phyloP scores from a whole-genome alignment of 2,329 filamentous ascomycete species.

The Pezicula neosporulosa region DNA sequence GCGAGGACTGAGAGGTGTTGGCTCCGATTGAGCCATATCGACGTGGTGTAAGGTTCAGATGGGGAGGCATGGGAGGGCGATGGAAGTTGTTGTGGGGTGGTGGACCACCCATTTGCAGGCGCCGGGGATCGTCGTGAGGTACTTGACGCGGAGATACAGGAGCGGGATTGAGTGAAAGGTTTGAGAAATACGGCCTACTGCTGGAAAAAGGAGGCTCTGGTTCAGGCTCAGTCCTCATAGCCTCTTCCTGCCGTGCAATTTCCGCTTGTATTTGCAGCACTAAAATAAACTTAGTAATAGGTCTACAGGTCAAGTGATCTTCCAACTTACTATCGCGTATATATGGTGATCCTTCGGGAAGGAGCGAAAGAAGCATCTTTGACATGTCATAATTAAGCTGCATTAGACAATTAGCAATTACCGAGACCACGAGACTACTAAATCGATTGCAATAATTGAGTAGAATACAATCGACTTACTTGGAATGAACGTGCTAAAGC shows the following conservation, averaged over 20 bases:
- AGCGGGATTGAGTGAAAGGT: conserved; percentile 61
- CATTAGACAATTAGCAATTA: conserved; percentile 27
- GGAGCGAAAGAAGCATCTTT: conserved; percentile 67
- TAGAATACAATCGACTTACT: conserved; percentile 35
- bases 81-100: conserved; percentile 64
- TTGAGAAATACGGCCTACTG: conserved; percentile 63
- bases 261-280: conserved; percentile 55
- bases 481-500: conserved; percentile 71
- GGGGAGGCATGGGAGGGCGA: conserved; percentile 76
- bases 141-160: conserved; percentile 86
- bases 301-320: conserved; percentile 13
- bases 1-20: conserved; percentile 63
- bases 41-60: conserved; percentile 70
- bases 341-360: conserved; percentile 73
- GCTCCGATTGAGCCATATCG: conserved; percentile 84
- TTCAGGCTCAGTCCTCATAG: conserved; percentile 55
- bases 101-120: conserved; percentile 53
- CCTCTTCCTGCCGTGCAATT: conserved; percentile 58
- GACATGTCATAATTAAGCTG: conserved; percentile 85
- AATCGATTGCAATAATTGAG: background rate
- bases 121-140: conserved; percentile 78
- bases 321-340: conserved; percentile 73
- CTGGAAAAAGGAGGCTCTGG: conserved; percentile 63
- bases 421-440: background rate
- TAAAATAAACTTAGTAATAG: conserved; percentile 30